Evolutionary conservation across 768 basidiomycete species (phyloP).

Genomic region (Auriscalpium microsporum): DNA sequence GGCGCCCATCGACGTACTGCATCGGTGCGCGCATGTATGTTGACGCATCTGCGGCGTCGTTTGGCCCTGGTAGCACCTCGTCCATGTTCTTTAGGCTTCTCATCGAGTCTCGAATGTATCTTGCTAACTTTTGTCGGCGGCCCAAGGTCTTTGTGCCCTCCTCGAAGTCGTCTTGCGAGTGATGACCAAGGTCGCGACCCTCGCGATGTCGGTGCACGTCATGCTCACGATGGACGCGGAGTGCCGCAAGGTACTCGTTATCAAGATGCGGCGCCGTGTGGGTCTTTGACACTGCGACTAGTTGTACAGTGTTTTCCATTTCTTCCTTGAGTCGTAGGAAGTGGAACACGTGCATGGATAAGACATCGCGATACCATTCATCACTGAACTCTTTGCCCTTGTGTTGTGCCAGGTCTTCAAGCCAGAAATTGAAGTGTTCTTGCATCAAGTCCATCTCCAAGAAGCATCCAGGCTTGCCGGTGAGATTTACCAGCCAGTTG

Average conservation of each 20-base stretch:
- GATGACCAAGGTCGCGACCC: not conserved
- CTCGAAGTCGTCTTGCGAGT: not conserved
- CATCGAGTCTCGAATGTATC: not conserved
- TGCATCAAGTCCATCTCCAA: slow-evolving; percentile 19
- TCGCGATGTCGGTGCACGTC: not conserved
- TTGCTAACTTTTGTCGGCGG: not conserved
- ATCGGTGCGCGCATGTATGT: not conserved
- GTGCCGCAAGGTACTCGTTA: not conserved
- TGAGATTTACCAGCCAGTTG: slow-evolving; percentile 15
- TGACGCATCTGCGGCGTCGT: not conserved
- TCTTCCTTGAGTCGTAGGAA: slow-evolving; percentile 25
- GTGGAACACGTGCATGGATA: slow-evolving; percentile 25
- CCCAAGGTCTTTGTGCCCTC: not conserved
- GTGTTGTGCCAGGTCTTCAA: slow-evolving; percentile 17
- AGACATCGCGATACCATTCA: slow-evolving; percentile 21
- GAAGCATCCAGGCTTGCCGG: slow-evolving; percentile 5
- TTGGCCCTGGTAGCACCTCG: not conserved
- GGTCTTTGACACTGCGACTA: slow-evolving; percentile 12
- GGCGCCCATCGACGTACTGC: not conserved
- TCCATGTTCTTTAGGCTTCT: not conserved
- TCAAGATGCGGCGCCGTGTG: slow-evolving; percentile 18
- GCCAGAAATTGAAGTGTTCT: slow-evolving; percentile 26
- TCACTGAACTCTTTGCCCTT: slow-evolving; percentile 19
- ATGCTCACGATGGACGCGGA: not conserved
- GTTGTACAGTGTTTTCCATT: slow-evolving; percentile 17